phyloP scores from a whole-genome alignment of 345 rosid species.

The Conringia planisiliqua region DNA sequence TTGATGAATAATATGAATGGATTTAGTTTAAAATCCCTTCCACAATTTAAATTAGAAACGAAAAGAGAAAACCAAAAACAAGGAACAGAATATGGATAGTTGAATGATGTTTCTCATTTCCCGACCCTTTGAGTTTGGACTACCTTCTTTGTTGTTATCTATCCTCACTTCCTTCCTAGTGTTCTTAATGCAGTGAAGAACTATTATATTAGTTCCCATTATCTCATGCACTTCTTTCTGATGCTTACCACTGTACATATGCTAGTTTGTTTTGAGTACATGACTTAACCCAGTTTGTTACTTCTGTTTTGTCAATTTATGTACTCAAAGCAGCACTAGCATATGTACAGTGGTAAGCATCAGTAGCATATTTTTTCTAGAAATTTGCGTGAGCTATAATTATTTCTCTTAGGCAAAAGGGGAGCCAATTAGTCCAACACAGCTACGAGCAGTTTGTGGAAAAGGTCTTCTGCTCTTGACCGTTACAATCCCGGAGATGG shows the following conservation, averaged over 20 bases:
- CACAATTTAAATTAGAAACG: background rate
- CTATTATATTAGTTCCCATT: background rate
- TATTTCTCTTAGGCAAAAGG: conserved; percentile 51
- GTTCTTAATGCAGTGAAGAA: background rate
- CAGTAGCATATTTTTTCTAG: background rate
- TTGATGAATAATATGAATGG: background rate
- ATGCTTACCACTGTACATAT: conserved; percentile 1
- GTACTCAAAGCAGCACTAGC: conserved; percentile 1
- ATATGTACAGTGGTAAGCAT: conserved; percentile 4
- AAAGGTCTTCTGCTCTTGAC: conserved; percentile 95
- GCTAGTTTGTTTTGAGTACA: conserved; percentile 3
- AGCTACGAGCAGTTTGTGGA: conserved; percentile 80
- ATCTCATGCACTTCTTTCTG: background rate
- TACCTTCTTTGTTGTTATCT: conserved; percentile 4
- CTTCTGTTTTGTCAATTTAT: background rate
- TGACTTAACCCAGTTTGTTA: background rate
- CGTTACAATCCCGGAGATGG: conserved; percentile 94
- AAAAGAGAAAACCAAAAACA: background rate
- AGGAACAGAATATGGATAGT: background rate
- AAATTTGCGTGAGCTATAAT: background rate
- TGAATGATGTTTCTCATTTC: background rate
- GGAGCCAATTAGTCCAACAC: conserved; percentile 48
- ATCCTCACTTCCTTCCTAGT: background rate
- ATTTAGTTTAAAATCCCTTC: background rate
- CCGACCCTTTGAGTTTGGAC: background rate